Conservation (phyloP, 1,284 basidiomycete species). For the Calocybe gambosa region DNA sequence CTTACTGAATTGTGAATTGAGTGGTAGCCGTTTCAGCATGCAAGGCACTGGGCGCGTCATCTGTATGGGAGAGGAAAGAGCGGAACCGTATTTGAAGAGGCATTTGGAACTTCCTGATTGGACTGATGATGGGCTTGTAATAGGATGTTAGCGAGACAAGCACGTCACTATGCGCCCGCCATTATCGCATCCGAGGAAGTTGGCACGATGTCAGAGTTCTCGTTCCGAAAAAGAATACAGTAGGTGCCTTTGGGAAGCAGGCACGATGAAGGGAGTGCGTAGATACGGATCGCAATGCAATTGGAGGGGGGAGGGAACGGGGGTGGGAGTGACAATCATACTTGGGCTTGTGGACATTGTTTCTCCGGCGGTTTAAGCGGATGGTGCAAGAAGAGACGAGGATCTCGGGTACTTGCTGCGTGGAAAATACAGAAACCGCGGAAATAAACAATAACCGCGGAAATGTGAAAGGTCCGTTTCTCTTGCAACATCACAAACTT, state of each 20-base stretch:
- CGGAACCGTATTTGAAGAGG: slow-evolving; percentile 7
- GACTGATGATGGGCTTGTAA: slow-evolving; percentile 12
- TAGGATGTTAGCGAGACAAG: slow-evolving; percentile 6
- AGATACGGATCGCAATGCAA: neutral
- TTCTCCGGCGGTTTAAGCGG: slow-evolving; percentile 12
- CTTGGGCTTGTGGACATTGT: slow-evolving; percentile 1
- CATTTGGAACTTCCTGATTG: slow-evolving; percentile 9
- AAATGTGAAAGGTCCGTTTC: slow-evolving; percentile 22
- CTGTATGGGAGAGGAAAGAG: slow-evolving; percentile 9
- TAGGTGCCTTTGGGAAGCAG: neutral
- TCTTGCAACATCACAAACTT: slow-evolving; percentile 31
- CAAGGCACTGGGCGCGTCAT: too few relatives aligned
- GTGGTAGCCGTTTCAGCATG: neutral
- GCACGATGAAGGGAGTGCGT: neutral
- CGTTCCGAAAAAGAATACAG: slow-evolving; percentile 11
- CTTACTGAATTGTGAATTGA: neutral
- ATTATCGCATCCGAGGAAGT: slow-evolving; percentile 20
- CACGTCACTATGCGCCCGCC: slow-evolving; percentile 15
- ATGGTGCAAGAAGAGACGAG: slow-evolving; percentile 18
- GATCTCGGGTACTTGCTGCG: slow-evolving; percentile 19
- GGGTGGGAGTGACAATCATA: neutral
- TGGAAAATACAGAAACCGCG: slow-evolving; percentile 22
- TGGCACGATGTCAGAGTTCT: slow-evolving; percentile 10
- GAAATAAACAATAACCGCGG: slow-evolving; percentile 26
- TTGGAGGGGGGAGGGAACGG: neutral